Conservation (phyloP, 2,329 filamentous ascomycete genomes). For the Xylariaceae sp. region DNA sequence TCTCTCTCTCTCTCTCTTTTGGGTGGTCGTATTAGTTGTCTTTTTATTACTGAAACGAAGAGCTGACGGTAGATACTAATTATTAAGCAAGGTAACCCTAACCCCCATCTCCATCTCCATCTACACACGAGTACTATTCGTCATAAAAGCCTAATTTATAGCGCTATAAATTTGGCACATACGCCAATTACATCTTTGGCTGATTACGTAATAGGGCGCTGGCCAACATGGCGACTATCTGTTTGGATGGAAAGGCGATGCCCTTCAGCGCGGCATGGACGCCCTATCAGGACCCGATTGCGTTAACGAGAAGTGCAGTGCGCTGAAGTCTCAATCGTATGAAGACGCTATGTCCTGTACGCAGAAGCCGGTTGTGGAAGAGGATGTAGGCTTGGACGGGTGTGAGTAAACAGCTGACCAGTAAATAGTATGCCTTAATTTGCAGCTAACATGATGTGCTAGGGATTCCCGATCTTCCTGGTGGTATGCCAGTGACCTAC, state of each 20-base stretch:
- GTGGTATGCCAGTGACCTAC: too few species aligned
- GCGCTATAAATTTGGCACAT: too few species aligned
- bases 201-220: conserved; percentile 6
- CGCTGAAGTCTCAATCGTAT: conserved; percentile 20
- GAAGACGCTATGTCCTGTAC: conserved; percentile 22
- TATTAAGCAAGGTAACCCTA: too few species aligned
- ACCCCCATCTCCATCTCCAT: too few species aligned
- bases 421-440: too few species aligned
- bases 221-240: conserved; percentile 18
- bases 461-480: too few species aligned
- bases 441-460: too few species aligned
- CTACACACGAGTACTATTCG: too few species aligned
- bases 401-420: conserved; percentile 9
- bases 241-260: too few species aligned
- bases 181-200: too few species aligned
- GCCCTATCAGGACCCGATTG: conserved; percentile 17
- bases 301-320: conserved; percentile 22
- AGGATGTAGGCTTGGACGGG: conserved; percentile 21
- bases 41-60: not conserved
- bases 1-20: not conserved
- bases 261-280: conserved; percentile 21
- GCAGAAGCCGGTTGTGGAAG: conserved; percentile 9
- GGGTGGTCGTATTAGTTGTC: too few species aligned
- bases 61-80: not conserved
- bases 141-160: too few species aligned